These are phyloP conservation scores for Kalmusia sp. DNA, from an alignment of 2,329 filamentous ascomycete genomes.

Conservation along the genomic window DNA sequence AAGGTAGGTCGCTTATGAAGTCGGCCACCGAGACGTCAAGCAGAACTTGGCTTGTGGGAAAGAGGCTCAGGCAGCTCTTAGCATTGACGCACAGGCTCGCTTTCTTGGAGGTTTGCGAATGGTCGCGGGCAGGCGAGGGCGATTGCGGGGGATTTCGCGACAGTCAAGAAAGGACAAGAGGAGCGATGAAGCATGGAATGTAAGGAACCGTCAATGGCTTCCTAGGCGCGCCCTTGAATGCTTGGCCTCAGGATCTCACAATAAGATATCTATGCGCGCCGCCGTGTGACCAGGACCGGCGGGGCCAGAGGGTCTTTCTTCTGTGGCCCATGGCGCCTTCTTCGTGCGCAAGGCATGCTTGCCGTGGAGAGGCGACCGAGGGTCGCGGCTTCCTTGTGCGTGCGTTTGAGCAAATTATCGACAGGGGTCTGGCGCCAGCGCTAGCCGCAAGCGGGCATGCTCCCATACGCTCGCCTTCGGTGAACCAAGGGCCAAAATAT, in stretches of 20 bases:
- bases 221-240: slow-evolving; percentile 8
- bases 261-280: background rate
- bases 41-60: slow-evolving; percentile 23
- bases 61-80: slow-evolving; percentile 15
- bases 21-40: background rate
- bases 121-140: slow-evolving; percentile 23
- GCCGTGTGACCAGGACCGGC: background rate
- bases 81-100: slow-evolving; percentile 37
- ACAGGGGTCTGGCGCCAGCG: background rate
- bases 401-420: slow-evolving; percentile 28
- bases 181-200: slow-evolving; percentile 41
- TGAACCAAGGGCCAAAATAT: background rate
- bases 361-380: background rate
- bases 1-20: slow-evolving; percentile 13
- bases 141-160: slow-evolving; percentile 41
- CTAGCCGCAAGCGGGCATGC: slow-evolving; percentile 3
- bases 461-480: background rate
- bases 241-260: background rate
- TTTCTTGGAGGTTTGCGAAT: slow-evolving; percentile 15
- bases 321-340: background rate
- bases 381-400: slow-evolving; percentile 4
- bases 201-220: slow-evolving; percentile 20
- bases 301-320: background rate
- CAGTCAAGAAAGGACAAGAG: slow-evolving; percentile 38
- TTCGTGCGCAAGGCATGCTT: background rate